Evolutionary conservation across 208 protist genomes (phyloP).

Genomic region (Wallacemonas sp.): DNA sequence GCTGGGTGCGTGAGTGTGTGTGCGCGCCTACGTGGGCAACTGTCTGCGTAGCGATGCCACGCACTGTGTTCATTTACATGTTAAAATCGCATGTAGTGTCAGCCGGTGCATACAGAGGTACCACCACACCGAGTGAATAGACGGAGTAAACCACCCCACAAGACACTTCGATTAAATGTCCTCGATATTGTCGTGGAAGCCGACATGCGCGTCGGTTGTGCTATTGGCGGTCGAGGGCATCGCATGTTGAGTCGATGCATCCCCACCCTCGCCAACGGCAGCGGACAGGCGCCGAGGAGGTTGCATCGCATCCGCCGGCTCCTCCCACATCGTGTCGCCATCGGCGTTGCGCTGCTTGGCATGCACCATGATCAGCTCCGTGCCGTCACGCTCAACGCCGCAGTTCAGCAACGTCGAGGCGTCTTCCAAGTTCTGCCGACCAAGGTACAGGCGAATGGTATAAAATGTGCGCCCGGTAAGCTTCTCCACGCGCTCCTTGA

Average conservation of each 20-base stretch:
- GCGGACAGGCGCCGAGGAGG: slow-evolving; percentile 4
- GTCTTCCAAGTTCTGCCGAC: slow-evolving; percentile 76
- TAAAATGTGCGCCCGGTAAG: slow-evolving; percentile 80
- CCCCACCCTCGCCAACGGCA: not conserved
- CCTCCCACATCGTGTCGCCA: slow-evolving; percentile 73
- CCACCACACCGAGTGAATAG: too few species aligned
- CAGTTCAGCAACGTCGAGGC: slow-evolving; percentile 75
- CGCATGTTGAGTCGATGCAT: slow-evolving; percentile 4
- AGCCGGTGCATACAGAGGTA: too few species aligned
- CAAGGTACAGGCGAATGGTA: slow-evolving; percentile 71
- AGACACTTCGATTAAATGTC: slow-evolving; percentile 6
- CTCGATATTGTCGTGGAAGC: slow-evolving; percentile 9
- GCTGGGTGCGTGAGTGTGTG: too few species aligned
- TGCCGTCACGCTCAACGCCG: slow-evolving; percentile 74
- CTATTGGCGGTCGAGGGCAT: not conserved
- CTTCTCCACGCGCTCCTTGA: slow-evolving; percentile 89
- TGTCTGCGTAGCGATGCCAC: too few species aligned
- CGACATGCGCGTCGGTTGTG: slow-evolving; percentile 8
- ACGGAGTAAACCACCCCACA: too few species aligned
- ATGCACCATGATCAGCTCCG: slow-evolving; percentile 80
- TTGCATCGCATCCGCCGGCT: slow-evolving; percentile 63
- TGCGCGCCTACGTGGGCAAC: too few species aligned
- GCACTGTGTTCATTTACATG: too few species aligned
- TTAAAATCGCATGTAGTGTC: too few species aligned
- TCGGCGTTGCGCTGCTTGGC: slow-evolving; percentile 59